Percentiles rank a stretch among this genome's conserved stretches.
phyloP scores from a whole-genome alignment of 345 rosid genomes.

The Corymbia maculata region DNA sequence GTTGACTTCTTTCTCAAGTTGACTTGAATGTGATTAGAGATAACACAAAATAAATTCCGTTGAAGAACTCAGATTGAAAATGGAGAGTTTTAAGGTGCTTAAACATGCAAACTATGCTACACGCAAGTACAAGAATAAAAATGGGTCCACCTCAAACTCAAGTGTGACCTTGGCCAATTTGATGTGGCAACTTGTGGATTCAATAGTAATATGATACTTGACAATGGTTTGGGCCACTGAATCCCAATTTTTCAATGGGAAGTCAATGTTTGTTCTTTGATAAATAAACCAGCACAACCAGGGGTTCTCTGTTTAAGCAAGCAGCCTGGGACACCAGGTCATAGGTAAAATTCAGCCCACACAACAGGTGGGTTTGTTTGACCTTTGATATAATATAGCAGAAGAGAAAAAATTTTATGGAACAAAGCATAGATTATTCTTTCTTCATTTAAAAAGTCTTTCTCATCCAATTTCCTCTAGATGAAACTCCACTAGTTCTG shows the following conservation, averaged over 20 bases:
- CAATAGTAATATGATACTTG: background rate
- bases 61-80: background rate
- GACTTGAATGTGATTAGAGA: background rate
- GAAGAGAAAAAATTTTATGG: background rate
- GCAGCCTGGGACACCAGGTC: background rate
- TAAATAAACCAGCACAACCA: background rate
- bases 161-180: background rate
- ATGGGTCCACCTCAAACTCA: background rate
- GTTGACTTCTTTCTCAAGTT: background rate
- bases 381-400: background rate
- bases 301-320: background rate
- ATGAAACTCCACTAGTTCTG: background rate
- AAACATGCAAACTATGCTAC: background rate
- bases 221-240: background rate
- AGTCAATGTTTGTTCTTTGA: background rate
- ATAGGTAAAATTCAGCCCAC: background rate
- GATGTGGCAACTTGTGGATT: background rate
- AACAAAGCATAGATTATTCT: background rate
- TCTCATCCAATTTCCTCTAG: background rate
- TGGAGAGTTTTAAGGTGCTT: background rate
- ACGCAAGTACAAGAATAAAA: background rate
- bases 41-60: background rate
- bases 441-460: background rate
- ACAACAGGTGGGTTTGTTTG: background rate
- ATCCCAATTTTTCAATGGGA: background rate